Evolutionary conservation across 768 basidiomycete species (phyloP), one percentile per base, ranked within the genome.

Genomic region (Boletus subcaerulescens): DNA sequence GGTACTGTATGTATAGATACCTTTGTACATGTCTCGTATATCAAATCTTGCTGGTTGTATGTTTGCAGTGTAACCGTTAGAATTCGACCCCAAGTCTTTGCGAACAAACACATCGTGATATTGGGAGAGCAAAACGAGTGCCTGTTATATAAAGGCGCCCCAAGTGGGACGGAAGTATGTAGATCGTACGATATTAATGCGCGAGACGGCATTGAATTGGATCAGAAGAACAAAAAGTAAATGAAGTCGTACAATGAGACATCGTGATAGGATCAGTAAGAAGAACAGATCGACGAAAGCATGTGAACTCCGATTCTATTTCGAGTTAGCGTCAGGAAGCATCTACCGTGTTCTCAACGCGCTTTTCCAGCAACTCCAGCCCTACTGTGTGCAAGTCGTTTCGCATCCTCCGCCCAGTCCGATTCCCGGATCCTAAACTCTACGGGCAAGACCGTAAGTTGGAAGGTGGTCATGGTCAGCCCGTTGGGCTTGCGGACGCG

Each of bases 381-480:
- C 10, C 31, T 6, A 1, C 24, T 20, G 3, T 26, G 41, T 4
- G 53, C 35, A 13, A 4, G 17, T 5, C n/a, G 36, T 17, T 48
- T 12, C 26, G 53, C 53, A 13, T 54, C 56, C 4, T 7, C n/a
- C 4, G 29, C 40, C 68, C 68, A 69, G 15, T 71, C 70, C 11
- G 52, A 7, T 15, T 59, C 56, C 3, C 59, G 57, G 32, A 59
- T 49, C 20, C 67, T 47, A 15, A 56, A 41, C 41, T 70, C 70
- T 10, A 70, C 54, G 2, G 70, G 60, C 5, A 71, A 13, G 11
- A 64, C 57, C 3, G 63, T 67, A 9, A 51, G 49, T 62, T 91
- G 86, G 74, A 90, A 86, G 1, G 31, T 1, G 5, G 69, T 43
- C 4, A 91, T 63, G 1, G 90, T 89, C 36, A 90, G 68, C 0